Base-by-base conservation (phyloP, 2,329 filamentous ascomycete genomes). In the Xylariaceae sp. region DNA sequence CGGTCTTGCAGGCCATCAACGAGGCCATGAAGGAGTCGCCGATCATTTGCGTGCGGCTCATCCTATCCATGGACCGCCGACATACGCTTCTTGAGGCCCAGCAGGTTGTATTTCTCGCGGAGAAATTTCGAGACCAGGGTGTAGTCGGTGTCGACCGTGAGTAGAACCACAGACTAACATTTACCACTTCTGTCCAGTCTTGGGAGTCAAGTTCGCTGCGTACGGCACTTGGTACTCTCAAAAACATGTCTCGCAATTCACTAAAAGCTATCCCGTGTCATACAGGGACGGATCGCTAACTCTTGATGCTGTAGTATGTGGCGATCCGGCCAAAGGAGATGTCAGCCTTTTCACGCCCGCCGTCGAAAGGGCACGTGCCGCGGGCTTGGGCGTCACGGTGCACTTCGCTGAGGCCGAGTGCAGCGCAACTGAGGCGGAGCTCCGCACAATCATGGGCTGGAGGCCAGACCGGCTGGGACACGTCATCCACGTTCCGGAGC, bases 11-110 rank as follows among this genome's bases (percentile, higher is more conserved):
- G n/a, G 71, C 78, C n/a, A 81, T 91, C 22, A 59, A 65, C 2
- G 54, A 50, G 30, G 52, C 61, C 36, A 43, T 63, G 12, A 36
- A 45, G 16, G 45, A 51, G 41, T 34, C 64, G 39, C 40, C 50
- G 37, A 46, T 49, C 6, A 74, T 91, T 65, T 75, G 73, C 43
- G 76, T 78, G 1, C 74, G 75, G 26, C 71, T 94, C 9, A 85
- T 93, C 50, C 72, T 93, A 9, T 87, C 84, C 24, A 69, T 91
- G 30, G 87, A 94, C 62, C 77, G 87, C 15, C 74, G 82, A 16
- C 71, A 79, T 51, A 79, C 74, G 8, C 52, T 69, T 8, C 57
- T 64, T 1, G 77, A 85, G 48, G 87, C 87, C 0, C 55, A 68
- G n/a, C 69, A 81, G 45, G 76, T 83, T 3, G 72, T 90, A 18